Percentiles rank a stretch among this genome's conserved stretches.
Conservation (phyloP, 331 rosid species). For the Acacia concinna region DNA sequence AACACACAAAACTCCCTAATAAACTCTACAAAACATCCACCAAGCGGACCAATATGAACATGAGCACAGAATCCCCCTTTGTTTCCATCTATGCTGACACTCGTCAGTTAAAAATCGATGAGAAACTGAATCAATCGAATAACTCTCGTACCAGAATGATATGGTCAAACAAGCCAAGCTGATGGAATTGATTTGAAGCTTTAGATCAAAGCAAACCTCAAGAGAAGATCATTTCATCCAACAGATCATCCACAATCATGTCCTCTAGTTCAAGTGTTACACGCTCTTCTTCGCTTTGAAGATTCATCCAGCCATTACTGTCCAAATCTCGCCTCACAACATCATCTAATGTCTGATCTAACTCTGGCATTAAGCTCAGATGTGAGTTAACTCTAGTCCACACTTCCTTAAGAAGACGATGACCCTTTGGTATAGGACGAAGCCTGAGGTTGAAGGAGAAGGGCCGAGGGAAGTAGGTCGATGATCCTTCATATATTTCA, state of each 20-base stretch:
- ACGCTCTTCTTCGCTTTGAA: conserved; percentile 67
- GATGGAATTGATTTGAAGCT: neutral
- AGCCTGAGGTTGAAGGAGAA: conserved; percentile 47
- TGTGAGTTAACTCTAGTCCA: conserved; percentile 45
- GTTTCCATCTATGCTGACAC: neutral
- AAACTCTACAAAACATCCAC: neutral
- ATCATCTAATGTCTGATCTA: conserved; percentile 74
- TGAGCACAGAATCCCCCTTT: neutral
- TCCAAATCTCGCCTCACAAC: conserved; percentile 66
- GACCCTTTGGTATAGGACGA: conserved; percentile 57
- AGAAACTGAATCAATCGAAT: neutral
- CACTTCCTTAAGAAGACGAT: conserved; percentile 56
- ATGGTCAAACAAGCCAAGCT: neutral
- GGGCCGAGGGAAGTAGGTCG: conserved; percentile 59
- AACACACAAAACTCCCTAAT: neutral
- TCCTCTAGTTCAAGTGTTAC: conserved; percentile 80
- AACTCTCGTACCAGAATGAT: conserved; percentile 10
- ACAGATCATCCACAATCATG: conserved; percentile 58
- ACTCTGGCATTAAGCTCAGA: conserved; percentile 70
- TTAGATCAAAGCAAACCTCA: conserved; percentile 25
- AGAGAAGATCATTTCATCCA: conserved; percentile 61
- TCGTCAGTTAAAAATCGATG: neutral
- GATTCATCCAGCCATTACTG: conserved; percentile 66
- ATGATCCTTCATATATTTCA: conserved; percentile 56
- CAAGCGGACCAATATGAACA: neutral